phyloP scores from a whole-genome alignment of 2,329 filamentous ascomycete species.

The Penicillium psychrosexuale region DNA sequence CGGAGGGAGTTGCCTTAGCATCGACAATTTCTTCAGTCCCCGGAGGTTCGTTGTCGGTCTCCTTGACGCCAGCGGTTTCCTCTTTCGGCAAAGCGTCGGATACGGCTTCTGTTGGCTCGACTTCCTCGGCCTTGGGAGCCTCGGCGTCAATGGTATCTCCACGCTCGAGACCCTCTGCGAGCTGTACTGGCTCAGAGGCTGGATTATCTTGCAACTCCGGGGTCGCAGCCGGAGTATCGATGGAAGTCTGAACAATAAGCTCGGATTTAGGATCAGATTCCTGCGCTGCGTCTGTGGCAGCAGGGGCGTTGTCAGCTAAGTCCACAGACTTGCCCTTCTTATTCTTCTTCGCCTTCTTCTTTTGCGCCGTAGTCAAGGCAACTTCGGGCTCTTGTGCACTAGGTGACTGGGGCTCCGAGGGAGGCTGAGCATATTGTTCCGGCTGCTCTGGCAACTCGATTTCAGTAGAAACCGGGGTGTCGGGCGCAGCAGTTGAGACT shows the following conservation, averaged over 20 bases:
- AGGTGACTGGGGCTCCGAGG: constrained; percentile 1
- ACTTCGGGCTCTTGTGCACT: constrained; percentile 5
- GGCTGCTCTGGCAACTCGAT: constrained; percentile 4
- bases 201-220: background rate
- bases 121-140: background rate
- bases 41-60: constrained; percentile 3
- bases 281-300: constrained; percentile 2
- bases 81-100: background rate
- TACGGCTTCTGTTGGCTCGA: constrained; percentile 12
- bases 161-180: background rate
- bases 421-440: background rate
- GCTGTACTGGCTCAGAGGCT: background rate
- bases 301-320: constrained; percentile 8
- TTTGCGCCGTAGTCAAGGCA: constrained; percentile 14
- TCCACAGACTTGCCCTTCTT: constrained; percentile 25
- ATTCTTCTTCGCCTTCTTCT: constrained; percentile 25
- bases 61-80: constrained; percentile 18
- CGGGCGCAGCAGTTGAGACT: background rate
- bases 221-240: background rate
- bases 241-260: background rate
- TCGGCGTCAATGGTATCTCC: constrained; percentile 7
- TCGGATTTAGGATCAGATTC: constrained; percentile 10
- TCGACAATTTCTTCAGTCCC: constrained; percentile 5
- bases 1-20: background rate
- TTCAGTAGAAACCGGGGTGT: background rate